Base-by-base conservation (phyloP, 768 basidiomycete species). In the Pholiota molesta region DNA sequence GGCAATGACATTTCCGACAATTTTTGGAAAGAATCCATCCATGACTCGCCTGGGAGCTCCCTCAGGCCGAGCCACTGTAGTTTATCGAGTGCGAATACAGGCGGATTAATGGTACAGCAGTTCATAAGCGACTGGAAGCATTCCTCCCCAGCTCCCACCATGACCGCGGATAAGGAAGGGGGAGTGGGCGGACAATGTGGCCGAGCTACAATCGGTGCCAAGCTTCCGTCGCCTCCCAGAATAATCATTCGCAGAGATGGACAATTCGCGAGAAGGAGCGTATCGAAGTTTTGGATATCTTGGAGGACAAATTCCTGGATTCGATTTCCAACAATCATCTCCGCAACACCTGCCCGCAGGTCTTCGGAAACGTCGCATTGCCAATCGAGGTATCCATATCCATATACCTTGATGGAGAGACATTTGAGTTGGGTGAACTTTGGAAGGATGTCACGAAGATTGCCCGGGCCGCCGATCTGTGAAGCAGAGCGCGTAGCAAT, bases 261-360 rank as follows among this genome's bases (percentile, higher is more conserved):
- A 29, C 60, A 65, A 14, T 45, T 57, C 8, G 53, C 26, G 6
- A 61, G 42, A 26, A 59, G 54, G 8, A 51, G 9, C 16, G 57
- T 2, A 39, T 65, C 64, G 51, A 65, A 65, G 19, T 65, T 52
- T 16, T 42, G 53, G 13, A 65, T 58, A 37, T 65, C 37, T 17
- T 62, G 60, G 4, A 65, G 53, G n/a, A 58, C 35, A 23, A 61
- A 16, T 28, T 45, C 35, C 5, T 56, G 14, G 11, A 65, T 16
- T 2, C 9, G 17, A 23, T 55, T 55, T n/a, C 40, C 33, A 8
- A 11, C 8, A 28, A 65, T 31, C 10, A 65, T 31, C 3, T 57
- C 52, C 11, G 57, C 55, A 6, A 65, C 21, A 16, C 42, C 31
- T 10, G 33, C 16, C 8, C 42, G 57, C 5, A 55, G 47, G 19